phyloP scores from a whole-genome alignment of 352 stramenopile genomes.

The Aphanomyces stellatus region DNA sequence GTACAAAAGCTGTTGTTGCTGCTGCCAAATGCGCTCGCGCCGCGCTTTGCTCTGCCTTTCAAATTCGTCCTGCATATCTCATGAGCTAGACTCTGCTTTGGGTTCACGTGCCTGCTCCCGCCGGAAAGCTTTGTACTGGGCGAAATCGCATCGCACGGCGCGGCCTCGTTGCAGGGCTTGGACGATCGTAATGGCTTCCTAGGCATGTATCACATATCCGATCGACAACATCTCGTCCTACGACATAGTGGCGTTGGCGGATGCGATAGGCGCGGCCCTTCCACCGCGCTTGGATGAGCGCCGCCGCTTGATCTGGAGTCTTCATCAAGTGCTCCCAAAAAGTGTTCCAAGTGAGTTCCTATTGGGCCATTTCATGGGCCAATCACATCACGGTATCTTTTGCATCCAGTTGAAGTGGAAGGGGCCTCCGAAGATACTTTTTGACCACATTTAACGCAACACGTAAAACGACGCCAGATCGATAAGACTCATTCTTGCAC shows the following conservation, averaged over 20 bases:
- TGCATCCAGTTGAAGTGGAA: no score
- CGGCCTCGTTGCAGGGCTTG: conserved; percentile 51
- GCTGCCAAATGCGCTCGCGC: conserved; percentile 45
- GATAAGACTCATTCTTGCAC: no score
- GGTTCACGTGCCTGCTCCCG: conserved; percentile 38
- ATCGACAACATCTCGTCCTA: conserved; percentile 17
- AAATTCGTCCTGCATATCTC: conserved; percentile 30
- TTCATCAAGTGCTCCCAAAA: no score
- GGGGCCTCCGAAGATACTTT: no score
- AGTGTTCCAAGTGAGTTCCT: neutral
- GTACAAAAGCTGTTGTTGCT: conserved; percentile 59
- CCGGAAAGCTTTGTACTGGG: conserved; percentile 37
- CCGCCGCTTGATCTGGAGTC: conserved; percentile 30
- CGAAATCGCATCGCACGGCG: conserved; percentile 44
- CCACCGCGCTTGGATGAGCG: conserved; percentile 45
- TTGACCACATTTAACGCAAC: no score
- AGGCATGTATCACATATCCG: neutral
- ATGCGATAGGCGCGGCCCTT: conserved; percentile 31
- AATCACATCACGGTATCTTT: no score
- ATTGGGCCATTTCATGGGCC: neutral
- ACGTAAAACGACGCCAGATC: no score
- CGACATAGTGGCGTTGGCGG: conserved; percentile 26
- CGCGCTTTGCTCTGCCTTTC: conserved; percentile 33
- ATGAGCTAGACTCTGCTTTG: neutral
- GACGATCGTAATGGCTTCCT: conserved; percentile 44